These are phyloP conservation scores for Hypholoma fasciculare DNA, from an alignment of 768 basidiomycete genomes.

Conservation along the genomic window DNA sequence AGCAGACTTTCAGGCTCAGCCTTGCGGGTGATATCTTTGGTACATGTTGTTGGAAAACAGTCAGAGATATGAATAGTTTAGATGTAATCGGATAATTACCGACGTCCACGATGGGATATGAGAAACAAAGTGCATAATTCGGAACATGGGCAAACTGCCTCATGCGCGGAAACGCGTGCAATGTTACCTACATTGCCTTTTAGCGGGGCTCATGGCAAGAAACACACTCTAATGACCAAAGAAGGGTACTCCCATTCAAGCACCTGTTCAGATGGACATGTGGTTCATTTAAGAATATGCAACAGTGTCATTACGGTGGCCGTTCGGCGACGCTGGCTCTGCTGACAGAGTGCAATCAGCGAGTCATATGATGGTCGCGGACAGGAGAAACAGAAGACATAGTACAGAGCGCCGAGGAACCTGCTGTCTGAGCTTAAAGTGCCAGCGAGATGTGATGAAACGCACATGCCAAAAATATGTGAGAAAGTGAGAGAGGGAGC, in stretches of 20 bases:
- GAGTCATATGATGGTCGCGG: too few relatives aligned
- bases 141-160: neutral
- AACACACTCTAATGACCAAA: too few relatives aligned
- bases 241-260: too few relatives aligned
- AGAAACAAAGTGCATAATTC: neutral
- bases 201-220: too few relatives aligned
- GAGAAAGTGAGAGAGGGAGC: too few relatives aligned
- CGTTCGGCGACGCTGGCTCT: neutral
- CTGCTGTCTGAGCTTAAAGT: too few relatives aligned
- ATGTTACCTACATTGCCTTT: too few relatives aligned
- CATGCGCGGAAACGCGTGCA: neutral
- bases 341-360: neutral
- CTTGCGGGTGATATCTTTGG: neutral
- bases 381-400: too few relatives aligned
- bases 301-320: neutral
- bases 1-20: neutral
- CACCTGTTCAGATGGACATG: neutral
- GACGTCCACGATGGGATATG: neutral
- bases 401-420: too few relatives aligned
- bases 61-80: neutral
- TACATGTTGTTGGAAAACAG: too few relatives aligned
- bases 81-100: conserved; percentile 1
- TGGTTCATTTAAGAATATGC: neutral
- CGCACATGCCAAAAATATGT: too few relatives aligned
- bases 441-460: too few relatives aligned